These are phyloP conservation scores for Exophiala oligosperma DNA, from an alignment of 2,329 filamentous ascomycete species.

Conservation along the genomic window DNA sequence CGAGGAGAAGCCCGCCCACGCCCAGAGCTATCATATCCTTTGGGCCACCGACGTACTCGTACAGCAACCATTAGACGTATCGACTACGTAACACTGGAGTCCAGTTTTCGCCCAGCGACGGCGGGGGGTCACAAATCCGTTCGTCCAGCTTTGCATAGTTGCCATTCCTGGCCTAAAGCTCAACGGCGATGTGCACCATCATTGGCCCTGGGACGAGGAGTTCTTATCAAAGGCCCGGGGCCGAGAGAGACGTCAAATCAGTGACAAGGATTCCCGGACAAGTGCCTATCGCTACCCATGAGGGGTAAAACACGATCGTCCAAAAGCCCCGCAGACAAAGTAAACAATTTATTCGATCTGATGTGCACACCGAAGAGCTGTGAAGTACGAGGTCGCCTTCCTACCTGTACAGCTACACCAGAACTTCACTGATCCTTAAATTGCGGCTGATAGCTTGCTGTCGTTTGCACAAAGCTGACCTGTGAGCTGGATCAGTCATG, in stretches of 20 bases:
- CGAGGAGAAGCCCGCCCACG: conserved; percentile 23
- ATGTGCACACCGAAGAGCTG: conserved; percentile 1
- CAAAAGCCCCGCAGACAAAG: conserved; percentile 19
- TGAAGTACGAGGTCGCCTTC: not conserved
- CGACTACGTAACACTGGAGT: conserved; percentile 17
- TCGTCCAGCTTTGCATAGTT: conserved; percentile 22
- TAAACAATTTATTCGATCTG: conserved; percentile 16
- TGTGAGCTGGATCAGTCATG: conserved; percentile 8
- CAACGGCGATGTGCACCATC: not conserved
- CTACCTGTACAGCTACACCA: not conserved
- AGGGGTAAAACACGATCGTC: conserved; percentile 15
- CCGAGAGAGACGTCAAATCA: conserved; percentile 8
- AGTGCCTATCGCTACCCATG: conserved; percentile 20
- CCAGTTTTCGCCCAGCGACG: conserved; percentile 2
- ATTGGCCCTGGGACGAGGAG: conserved; percentile 17
- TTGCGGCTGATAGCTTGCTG: not conserved
- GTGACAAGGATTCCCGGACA: conserved; percentile 8
- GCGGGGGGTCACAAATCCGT: conserved; percentile 18
- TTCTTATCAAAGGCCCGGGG: conserved; percentile 22
- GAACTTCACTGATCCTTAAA: not conserved
- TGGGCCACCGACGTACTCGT: not conserved
- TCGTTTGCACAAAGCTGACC: not conserved
- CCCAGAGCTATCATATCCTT: conserved; percentile 4
- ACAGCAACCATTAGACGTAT: not conserved
- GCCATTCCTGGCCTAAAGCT: conserved; percentile 20